Base-by-base conservation (phyloP, 768 basidiomycete species). In the Thelephora aurantiotincta region DNA sequence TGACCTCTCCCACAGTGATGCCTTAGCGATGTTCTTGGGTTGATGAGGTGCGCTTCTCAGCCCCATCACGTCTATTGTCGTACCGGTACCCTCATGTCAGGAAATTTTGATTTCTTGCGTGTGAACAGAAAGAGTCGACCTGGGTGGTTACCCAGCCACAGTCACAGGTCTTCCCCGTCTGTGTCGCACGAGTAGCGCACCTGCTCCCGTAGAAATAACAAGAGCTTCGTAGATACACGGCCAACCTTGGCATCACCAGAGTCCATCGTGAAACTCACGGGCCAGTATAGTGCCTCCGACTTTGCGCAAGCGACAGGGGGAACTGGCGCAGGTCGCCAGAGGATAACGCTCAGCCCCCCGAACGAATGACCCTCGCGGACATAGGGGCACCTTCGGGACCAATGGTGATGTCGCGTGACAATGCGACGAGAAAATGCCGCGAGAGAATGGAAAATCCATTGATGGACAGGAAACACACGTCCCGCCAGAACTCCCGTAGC, bases 251-350 rank as follows among this genome's bases (percentile, higher is more conserved):
- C 19, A 3, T 50, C 43, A 13, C n/a, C 3, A 3, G 22, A 35
- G 2, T 23, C 19, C 26, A 4, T 30, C 23, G 33, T 50, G 18
- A 20, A 1, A 18, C 42, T 51, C 0, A 23, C 16, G 2, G 56
- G 49, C 4, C 50, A 34, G 43, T 51, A 65, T 5, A 66, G 56
- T 7, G 62, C 50, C 14, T 58, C 60, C 4, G 20, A 22, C 1
- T 51, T 45, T 5, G 47, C 55, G 0, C 5, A 13, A 11, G 49
- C 51, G 13, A 73, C 68, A 0, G 68, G 69, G 1, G 68, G 70
- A 51, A 73, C 71, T 52, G 70, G 71, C 46, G 72, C 68, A 12
- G 70, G 62, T 43, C 71, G 68, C 0, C 71, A 70, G 3, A 72
- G 18, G 3, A 71, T 65, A 3, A 72, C 55, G 47, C 64, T 68